A percentile compares a stretch with the other conserved stretches of the same genome.
Conservation (phyloP, 768 basidiomycete species). For the Hygrocybe coccinea region DNA sequence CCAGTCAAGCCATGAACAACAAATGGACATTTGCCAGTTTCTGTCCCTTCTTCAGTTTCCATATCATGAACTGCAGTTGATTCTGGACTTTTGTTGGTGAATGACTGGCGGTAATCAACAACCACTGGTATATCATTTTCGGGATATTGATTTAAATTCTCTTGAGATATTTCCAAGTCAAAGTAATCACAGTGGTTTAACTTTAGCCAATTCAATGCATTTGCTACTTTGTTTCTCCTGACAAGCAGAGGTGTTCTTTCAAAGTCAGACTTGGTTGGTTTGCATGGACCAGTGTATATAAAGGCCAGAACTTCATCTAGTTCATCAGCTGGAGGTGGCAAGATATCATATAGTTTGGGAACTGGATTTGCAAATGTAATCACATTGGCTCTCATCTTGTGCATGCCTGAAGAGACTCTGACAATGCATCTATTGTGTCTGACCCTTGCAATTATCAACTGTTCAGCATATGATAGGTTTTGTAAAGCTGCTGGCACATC, state of each 20-base stretch:
- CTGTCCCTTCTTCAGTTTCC: slow-evolving; percentile 19
- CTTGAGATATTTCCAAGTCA: slow-evolving; percentile 19
- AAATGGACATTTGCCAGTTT: slow-evolving; percentile 23
- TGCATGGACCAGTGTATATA: neutral
- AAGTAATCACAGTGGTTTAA: no score
- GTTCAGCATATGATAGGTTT: slow-evolving; percentile 28
- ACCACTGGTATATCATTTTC: slow-evolving; percentile 12
- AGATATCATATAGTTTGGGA: slow-evolving; percentile 15
- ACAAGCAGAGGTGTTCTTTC: slow-evolving; percentile 23
- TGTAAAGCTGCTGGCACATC: slow-evolving; percentile 26
- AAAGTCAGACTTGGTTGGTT: slow-evolving; percentile 14
- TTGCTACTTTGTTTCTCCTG: slow-evolving; percentile 13
- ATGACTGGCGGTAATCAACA: slow-evolving; percentile 10
- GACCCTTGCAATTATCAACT: slow-evolving; percentile 23
- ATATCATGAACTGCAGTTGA: slow-evolving; percentile 15
- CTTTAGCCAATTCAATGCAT: neutral
- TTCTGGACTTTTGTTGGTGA: slow-evolving; percentile 6
- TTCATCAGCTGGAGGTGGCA: slow-evolving; percentile 19
- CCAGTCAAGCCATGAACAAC: slow-evolving; percentile 25
- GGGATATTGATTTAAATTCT: slow-evolving; percentile 14
- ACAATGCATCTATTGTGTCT: slow-evolving; percentile 30
- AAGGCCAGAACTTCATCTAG: slow-evolving; percentile 15
- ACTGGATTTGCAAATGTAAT: neutral
- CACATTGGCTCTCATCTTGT: slow-evolving; percentile 27
- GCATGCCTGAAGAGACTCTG: slow-evolving; percentile 24